These are phyloP conservation scores for Citrus maxima DNA, from an alignment of 345 rosid species.

Conservation along the genomic window DNA sequence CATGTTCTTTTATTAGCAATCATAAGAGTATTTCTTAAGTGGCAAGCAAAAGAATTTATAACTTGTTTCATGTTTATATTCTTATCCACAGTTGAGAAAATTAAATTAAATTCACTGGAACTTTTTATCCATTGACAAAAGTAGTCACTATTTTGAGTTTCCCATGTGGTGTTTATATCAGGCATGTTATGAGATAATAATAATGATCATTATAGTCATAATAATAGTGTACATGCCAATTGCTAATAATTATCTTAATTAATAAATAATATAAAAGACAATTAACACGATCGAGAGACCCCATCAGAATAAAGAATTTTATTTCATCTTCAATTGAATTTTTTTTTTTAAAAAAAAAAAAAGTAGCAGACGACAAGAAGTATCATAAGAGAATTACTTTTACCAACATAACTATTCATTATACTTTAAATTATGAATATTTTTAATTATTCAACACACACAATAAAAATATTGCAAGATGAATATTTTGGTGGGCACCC, in stretches of 20 bases:
- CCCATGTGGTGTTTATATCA: background rate
- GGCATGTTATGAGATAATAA: slow-evolving; percentile 15
- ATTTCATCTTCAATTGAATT: slow-evolving; percentile 7
- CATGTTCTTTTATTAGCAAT: background rate
- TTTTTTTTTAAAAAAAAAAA: background rate
- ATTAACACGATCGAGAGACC: background rate
- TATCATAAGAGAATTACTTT: slow-evolving; percentile 40
- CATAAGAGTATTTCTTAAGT: background rate
- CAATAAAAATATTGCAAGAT: background rate
- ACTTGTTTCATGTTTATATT: background rate
- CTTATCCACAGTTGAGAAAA: background rate
- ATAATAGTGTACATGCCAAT: slow-evolving; percentile 8
- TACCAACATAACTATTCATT: slow-evolving; percentile 35
- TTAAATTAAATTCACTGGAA: too few species aligned
- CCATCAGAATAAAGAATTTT: slow-evolving; percentile 5
- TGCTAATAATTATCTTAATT: background rate
- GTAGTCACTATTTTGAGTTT: background rate
- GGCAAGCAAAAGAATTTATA: background rate
- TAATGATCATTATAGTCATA: background rate
- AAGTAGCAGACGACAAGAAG: slow-evolving; percentile 30
- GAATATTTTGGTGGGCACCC: slow-evolving; percentile 7
- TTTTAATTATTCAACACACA: background rate
- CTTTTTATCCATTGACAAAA: background rate
- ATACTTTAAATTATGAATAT: background rate
- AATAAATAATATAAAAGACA: background rate